A percentile compares a stretch with the other conserved stretches of the same genome.
phyloP scores from a whole-genome alignment of 345 rosid species.

The Boechera stricta region DNA sequence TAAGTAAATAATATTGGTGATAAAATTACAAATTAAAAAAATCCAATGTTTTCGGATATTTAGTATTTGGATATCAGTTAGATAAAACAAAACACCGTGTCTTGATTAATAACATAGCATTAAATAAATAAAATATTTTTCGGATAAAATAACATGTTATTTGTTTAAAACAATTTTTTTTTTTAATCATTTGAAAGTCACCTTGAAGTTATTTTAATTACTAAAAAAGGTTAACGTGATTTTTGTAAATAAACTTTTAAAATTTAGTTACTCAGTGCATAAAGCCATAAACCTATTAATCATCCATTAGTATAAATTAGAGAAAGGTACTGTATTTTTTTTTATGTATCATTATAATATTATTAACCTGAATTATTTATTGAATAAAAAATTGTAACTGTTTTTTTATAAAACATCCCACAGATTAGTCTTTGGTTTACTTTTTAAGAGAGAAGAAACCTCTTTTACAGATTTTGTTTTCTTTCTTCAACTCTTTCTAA shows the following conservation, averaged over 20 bases:
- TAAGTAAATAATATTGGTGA: not conserved
- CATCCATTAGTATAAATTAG: not conserved
- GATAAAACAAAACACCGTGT: no score
- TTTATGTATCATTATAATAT: not conserved
- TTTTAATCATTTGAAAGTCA: not conserved
- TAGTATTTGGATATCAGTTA: not conserved
- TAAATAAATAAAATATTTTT: no score
- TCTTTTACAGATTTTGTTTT: constrained; percentile 25
- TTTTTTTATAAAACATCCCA: constrained; percentile 29
- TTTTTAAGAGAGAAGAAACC: constrained; percentile 36
- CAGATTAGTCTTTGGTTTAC: constrained; percentile 19
- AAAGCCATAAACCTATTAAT: not conserved
- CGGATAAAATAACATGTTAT: no score
- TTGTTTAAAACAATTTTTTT: no score
- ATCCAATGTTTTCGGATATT: not conserved
- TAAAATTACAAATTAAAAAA: not conserved
- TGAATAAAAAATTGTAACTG: constrained; percentile 4
- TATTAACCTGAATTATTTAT: not conserved
- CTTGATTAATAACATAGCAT: not conserved
- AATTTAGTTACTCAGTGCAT: not conserved
- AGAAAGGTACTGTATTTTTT: not conserved
- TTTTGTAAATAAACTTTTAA: not conserved
- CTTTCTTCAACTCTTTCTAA: constrained; percentile 32
- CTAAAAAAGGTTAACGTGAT: not conserved
- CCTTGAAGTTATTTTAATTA: not conserved